A percentile compares a stretch with the other conserved stretches of the same genome.
These are phyloP conservation scores for Chalaropsis thielavioides DNA, from an alignment of 2,329 filamentous ascomycete species.

Conservation along the genomic window DNA sequence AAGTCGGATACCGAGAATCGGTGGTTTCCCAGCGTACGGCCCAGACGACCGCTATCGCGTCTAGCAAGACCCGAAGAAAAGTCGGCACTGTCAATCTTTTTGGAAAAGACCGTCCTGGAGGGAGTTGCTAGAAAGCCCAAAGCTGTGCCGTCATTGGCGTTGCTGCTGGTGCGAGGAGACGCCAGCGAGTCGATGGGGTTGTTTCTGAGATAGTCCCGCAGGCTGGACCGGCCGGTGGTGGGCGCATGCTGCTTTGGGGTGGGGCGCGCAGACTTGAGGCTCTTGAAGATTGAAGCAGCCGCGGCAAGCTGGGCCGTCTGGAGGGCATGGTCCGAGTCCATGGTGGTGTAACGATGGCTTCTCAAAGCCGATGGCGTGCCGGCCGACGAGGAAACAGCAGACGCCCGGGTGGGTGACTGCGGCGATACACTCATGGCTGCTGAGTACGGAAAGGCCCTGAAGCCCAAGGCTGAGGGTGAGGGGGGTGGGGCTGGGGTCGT, in stretches of 20 bases:
- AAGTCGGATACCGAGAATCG: conserved; percentile 11
- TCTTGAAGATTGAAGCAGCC: conserved; percentile 12
- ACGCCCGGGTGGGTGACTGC: background rate
- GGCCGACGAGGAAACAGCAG: background rate
- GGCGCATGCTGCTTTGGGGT: background rate
- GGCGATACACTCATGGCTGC: background rate
- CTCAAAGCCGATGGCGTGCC: background rate
- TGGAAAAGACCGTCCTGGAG: background rate
- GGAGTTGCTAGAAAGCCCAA: background rate
- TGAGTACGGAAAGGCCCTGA: conserved; percentile 1
- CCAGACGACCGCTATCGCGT: background rate
- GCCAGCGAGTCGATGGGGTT: conserved; percentile 1
- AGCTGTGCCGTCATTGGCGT: background rate
- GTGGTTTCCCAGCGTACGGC: conserved; percentile 7
- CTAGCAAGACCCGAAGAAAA: background rate
- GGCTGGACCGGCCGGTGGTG: conserved; percentile 1
- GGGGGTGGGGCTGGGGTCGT: background rate
- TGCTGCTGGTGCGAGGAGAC: background rate
- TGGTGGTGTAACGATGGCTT: conserved; percentile 11
- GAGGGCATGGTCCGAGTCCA: conserved; percentile 11
- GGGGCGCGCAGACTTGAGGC: background rate
- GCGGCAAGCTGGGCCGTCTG: conserved; percentile 11
- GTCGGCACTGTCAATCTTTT: background rate
- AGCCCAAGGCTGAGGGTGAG: background rate
- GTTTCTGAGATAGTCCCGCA: conserved; percentile 6